These are phyloP conservation scores for Pseudohalonectria lignicola DNA, from an alignment of 2,329 filamentous ascomycete species.

Conservation along the genomic window DNA sequence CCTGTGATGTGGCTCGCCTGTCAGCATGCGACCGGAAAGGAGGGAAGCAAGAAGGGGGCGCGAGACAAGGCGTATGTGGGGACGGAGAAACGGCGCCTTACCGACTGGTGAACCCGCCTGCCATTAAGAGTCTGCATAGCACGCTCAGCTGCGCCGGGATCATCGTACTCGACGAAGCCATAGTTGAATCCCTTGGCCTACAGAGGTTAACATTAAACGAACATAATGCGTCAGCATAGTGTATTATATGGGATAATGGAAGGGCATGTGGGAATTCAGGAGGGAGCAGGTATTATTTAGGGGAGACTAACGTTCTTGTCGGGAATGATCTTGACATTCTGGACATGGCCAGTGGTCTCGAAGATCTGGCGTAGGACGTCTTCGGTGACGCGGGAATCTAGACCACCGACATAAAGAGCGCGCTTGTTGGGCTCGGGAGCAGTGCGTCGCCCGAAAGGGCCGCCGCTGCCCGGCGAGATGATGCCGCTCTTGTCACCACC, in stretches of 20 bases:
- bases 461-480: constrained; percentile 76
- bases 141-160: constrained; percentile 89
- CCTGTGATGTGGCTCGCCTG: too few relatives aligned
- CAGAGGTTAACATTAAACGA: too few relatives aligned
- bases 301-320: constrained; percentile 99
- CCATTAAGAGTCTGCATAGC: constrained; percentile 97
- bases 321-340: constrained; percentile 98
- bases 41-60: too few relatives aligned
- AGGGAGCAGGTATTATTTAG: too few relatives aligned
- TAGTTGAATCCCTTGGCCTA: constrained; percentile 97
- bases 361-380: constrained; percentile 96
- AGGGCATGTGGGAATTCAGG: too few relatives aligned
- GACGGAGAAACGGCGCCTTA: constrained; percentile 40
- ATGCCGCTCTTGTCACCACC: constrained; percentile 51
- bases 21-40: too few relatives aligned
- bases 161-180: constrained; percentile 97
- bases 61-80: too few relatives aligned
- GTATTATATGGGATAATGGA: too few relatives aligned
- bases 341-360: constrained; percentile 94
- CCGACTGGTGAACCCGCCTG: constrained; percentile 86
- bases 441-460: constrained; percentile 74
- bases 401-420: constrained; percentile 86
- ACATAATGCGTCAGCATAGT: too few relatives aligned
- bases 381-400: constrained; percentile 92
- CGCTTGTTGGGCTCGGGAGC: constrained; percentile 98